These are phyloP conservation scores for Trichosporon sp. DNA, from an alignment of 1,284 basidiomycete species.

Conservation along the genomic window DNA sequence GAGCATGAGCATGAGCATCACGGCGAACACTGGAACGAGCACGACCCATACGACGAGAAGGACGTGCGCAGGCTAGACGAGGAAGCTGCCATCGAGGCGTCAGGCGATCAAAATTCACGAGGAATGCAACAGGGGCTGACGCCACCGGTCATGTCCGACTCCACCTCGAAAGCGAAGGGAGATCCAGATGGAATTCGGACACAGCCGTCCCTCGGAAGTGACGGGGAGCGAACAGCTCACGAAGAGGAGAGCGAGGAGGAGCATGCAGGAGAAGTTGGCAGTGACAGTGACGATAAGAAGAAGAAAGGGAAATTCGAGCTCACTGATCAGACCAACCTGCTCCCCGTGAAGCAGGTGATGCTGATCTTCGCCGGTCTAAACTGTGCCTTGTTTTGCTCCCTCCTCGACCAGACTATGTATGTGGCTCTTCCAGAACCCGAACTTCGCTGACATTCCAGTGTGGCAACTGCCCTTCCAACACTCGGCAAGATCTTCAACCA, in stretches of 20 bases:
- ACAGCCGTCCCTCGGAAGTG: background rate
- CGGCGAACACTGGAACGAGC: background rate
- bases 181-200: background rate
- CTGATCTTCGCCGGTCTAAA: constrained; percentile 58
- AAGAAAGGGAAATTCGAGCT: constrained; percentile 42
- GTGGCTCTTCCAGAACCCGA: constrained; percentile 15
- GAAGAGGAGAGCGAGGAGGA: background rate
- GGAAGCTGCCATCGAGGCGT: background rate
- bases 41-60: background rate
- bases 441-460: constrained; percentile 44
- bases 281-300: background rate
- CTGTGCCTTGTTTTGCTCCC: constrained; percentile 51
- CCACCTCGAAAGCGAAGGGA: background rate
- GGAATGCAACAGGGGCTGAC: background rate
- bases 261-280: background rate
- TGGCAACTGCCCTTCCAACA: constrained; percentile 62
- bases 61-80: background rate
- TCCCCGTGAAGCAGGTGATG: constrained; percentile 61
- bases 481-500: constrained; percentile 61
- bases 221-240: background rate
- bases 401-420: constrained; percentile 48
- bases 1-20: constrained; percentile 27
- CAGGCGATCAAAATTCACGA: background rate
- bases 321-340: constrained; percentile 67
- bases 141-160: background rate